Evolutionary conservation across 768 basidiomycete genomes (phyloP).

Genomic region (Dendrothele bispora): DNA sequence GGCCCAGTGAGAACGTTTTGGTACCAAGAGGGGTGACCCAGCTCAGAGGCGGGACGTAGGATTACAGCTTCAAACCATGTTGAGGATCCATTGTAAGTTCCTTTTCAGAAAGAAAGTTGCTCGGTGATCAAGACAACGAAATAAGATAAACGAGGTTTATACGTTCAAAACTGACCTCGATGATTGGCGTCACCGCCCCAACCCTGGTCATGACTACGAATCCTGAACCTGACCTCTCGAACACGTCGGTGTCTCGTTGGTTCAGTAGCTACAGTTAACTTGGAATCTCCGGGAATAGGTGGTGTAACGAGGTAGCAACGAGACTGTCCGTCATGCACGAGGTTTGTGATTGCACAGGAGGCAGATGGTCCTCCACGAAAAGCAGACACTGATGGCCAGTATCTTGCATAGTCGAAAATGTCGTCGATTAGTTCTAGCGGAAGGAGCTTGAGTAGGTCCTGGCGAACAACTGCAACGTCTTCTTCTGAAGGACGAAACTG

Average conservation of each 20-base stretch:
- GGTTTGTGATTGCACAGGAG: too few species aligned
- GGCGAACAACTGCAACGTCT: constrained; percentile 18
- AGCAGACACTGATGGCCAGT: constrained; percentile 23
- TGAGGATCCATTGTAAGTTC: constrained; percentile 21
- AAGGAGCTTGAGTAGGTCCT: constrained; percentile 14
- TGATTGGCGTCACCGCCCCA: constrained; percentile 11
- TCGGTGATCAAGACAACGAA: too few species aligned
- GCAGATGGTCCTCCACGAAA: not conserved
- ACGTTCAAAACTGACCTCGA: constrained; percentile 10
- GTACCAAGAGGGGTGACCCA: too few species aligned
- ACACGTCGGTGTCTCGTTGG: constrained; percentile 10
- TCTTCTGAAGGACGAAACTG: constrained; percentile 4
- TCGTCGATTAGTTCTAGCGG: constrained; percentile 26
- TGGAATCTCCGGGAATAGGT: too few species aligned
- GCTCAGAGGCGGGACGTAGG: too few species aligned
- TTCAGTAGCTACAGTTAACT: not conserved
- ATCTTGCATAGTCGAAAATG: constrained; percentile 25
- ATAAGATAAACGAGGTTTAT: not conserved
- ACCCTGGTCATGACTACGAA: constrained; percentile 23
- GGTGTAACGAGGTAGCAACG: constrained; percentile 21
- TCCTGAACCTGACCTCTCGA: constrained; percentile 19
- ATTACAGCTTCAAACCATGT: constrained; percentile 25
- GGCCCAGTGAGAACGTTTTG: too few species aligned
- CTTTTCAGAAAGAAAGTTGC: constrained; percentile 3
- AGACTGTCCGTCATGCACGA: too few species aligned